A percentile compares a stretch with the other conserved stretches of the same genome.
Conservation (phyloP, 768 basidiomycete species). For the Tricholoma matsutake region DNA sequence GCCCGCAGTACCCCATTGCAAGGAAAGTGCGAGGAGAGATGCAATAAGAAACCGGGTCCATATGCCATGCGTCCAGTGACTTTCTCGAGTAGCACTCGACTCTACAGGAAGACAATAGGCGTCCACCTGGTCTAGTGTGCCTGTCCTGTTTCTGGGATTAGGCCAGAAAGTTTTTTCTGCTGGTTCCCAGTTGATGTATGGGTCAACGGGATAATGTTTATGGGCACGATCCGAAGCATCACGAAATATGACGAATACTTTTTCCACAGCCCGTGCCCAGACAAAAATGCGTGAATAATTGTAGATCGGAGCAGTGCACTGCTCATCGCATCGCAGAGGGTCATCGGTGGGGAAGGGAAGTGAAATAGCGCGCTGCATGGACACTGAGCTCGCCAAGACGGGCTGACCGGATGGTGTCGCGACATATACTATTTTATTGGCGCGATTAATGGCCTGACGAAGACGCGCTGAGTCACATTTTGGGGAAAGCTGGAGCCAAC, state of each 20-base stretch:
- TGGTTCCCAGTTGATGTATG: slow-evolving; percentile 10
- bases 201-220: slow-evolving; percentile 17
- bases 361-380: slow-evolving; percentile 18
- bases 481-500: slow-evolving; percentile 43
- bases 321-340: slow-evolving; percentile 17
- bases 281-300: slow-evolving; percentile 29
- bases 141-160: slow-evolving; percentile 12
- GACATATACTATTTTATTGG: slow-evolving; percentile 29
- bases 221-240: slow-evolving; percentile 18
- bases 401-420: slow-evolving; percentile 10
- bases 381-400: background rate
- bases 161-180: slow-evolving; percentile 2
- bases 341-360: slow-evolving; percentile 9
- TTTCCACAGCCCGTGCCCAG: slow-evolving; percentile 27
- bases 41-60: slow-evolving; percentile 20
- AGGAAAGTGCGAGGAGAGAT: slow-evolving; percentile 16
- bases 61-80: slow-evolving; percentile 15
- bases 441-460: slow-evolving; percentile 24
- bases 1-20: slow-evolving; percentile 31
- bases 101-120: slow-evolving; percentile 12
- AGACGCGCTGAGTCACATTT: slow-evolving; percentile 37
- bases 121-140: slow-evolving; percentile 17
- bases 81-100: slow-evolving; percentile 1
- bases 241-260: slow-evolving; percentile 20
- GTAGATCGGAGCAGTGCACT: slow-evolving; percentile 24